Percentiles rank a stretch among this genome's conserved stretches.
Evolutionary conservation across 306 rosid genomes (phyloP).

Genomic region (Sindora glabra): DNA sequence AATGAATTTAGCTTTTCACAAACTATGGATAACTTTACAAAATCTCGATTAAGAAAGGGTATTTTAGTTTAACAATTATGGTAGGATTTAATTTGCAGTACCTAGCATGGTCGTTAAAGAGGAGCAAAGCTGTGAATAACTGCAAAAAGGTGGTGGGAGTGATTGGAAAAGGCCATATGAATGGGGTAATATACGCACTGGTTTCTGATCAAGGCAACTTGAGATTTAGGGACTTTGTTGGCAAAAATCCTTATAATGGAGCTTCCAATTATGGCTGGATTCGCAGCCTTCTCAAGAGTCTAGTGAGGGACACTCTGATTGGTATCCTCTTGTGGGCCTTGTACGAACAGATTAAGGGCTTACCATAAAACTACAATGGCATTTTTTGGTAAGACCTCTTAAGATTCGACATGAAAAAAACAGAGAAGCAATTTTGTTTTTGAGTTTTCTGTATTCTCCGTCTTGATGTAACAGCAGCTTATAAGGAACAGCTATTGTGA

Average conservation of each 20-base stretch:
- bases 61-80: not conserved
- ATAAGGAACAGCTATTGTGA: too few relatives aligned
- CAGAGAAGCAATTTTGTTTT: too few relatives aligned
- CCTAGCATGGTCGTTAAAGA: conserved; percentile 85
- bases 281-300: conserved; percentile 31
- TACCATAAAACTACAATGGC: too few relatives aligned
- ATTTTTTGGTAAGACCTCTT: too few relatives aligned
- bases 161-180: conserved; percentile 89
- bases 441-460: too few relatives aligned
- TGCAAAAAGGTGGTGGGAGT: conserved; percentile 84
- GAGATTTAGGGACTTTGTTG: conserved; percentile 67
- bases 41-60: too few relatives aligned
- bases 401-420: too few relatives aligned
- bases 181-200: conserved; percentile 66
- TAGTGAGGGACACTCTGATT: conserved; percentile 63
- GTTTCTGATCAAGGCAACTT: conserved; percentile 57
- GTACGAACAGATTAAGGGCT: conserved; percentile 44
- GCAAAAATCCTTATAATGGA: conserved; percentile 27
- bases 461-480: too few relatives aligned
- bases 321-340: conserved; percentile 71
- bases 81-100: conserved; percentile 59
- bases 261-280: conserved; percentile 27
- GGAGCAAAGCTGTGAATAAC: conserved; percentile 87
- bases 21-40: too few relatives aligned
- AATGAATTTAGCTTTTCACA: too few relatives aligned